Conservation (phyloP, 2,329 filamentous ascomycete species). For the Thielaviopsis cerberus region DNA sequence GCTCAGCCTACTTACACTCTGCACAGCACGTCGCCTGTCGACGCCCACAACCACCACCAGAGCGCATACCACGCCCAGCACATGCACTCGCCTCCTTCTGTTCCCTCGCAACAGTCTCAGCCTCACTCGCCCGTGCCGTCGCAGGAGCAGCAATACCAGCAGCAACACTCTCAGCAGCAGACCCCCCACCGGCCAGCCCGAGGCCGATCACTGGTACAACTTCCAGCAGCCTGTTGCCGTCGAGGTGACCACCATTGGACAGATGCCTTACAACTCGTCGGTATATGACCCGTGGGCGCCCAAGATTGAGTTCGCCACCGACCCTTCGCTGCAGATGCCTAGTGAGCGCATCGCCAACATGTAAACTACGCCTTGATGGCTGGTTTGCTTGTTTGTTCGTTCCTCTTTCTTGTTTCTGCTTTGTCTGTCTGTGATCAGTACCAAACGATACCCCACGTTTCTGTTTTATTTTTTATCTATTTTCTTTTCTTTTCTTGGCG, state of each 20-base stretch:
- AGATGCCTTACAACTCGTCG: constrained; percentile 30
- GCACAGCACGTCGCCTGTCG: constrained; percentile 28
- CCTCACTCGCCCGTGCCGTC: constrained; percentile 17
- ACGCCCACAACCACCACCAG: constrained; percentile 18
- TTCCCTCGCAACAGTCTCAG: constrained; percentile 18
- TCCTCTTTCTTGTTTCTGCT: constrained; percentile 4
- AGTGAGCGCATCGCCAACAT: constrained; percentile 38
- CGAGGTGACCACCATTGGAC: constrained; percentile 36
- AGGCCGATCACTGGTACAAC: constrained; percentile 35
- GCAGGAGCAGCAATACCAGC: constrained; percentile 20
- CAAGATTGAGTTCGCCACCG: constrained; percentile 37
- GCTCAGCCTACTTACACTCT: constrained; percentile 30
- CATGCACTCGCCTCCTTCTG: constrained; percentile 18
- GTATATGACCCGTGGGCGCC: constrained; percentile 34
- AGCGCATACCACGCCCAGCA: constrained; percentile 16
- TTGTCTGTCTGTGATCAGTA: constrained; percentile 12
- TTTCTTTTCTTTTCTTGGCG: constrained; percentile 8
- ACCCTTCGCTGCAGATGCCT: constrained; percentile 39
- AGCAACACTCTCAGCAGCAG: constrained; percentile 14
- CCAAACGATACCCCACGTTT: constrained; percentile 13
- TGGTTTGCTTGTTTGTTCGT: constrained; percentile 7
- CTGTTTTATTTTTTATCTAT: constrained; percentile 9
- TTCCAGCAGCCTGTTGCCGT: constrained; percentile 33
- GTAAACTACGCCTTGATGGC: constrained; percentile 19
- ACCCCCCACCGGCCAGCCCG: constrained; percentile 22